Percentiles rank a stretch among this genome's conserved stretches.
These are phyloP conservation scores for Talaromyces trachyspermus DNA, from an alignment of 495 filamentous ascomycete species.

Conservation along the genomic window DNA sequence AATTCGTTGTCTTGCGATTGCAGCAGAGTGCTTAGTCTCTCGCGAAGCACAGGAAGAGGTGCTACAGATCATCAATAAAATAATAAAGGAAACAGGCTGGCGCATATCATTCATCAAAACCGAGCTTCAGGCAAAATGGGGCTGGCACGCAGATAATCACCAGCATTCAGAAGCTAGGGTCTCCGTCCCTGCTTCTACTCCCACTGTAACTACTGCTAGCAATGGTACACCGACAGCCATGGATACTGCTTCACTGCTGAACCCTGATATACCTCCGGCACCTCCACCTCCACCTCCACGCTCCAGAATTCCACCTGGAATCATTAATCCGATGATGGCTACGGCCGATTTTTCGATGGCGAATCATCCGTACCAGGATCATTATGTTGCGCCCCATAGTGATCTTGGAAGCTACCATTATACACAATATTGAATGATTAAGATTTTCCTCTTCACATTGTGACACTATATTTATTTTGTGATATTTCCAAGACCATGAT, in stretches of 20 bases:
- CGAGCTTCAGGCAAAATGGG: constrained; percentile 70
- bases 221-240: constrained; percentile 9
- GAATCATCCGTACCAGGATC: constrained; percentile 68
- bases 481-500: too few relatives aligned
- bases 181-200: too few relatives aligned
- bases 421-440: constrained; percentile 3
- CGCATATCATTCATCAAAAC: constrained; percentile 57
- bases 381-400: constrained; percentile 44
- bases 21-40: constrained; percentile 63
- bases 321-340: constrained; percentile 57
- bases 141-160: constrained; percentile 51
- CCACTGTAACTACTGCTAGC: constrained; percentile 17
- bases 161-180: constrained; percentile 20
- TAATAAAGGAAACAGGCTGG: constrained; percentile 75
- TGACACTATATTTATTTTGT: too few relatives aligned
- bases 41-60: constrained; percentile 76
- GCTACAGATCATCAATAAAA: constrained; percentile 64
- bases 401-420: constrained; percentile 19
- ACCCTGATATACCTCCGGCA: constrained; percentile 16
- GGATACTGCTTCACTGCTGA: constrained; percentile 17
- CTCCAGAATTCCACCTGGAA: constrained; percentile 34
- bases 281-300: constrained; percentile 14
- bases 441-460: too few relatives aligned
- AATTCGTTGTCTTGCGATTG: constrained; percentile 69
- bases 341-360: constrained; percentile 65